Conservation (phyloP, 768 basidiomycete species). For the Polyporus arcularius region DNA sequence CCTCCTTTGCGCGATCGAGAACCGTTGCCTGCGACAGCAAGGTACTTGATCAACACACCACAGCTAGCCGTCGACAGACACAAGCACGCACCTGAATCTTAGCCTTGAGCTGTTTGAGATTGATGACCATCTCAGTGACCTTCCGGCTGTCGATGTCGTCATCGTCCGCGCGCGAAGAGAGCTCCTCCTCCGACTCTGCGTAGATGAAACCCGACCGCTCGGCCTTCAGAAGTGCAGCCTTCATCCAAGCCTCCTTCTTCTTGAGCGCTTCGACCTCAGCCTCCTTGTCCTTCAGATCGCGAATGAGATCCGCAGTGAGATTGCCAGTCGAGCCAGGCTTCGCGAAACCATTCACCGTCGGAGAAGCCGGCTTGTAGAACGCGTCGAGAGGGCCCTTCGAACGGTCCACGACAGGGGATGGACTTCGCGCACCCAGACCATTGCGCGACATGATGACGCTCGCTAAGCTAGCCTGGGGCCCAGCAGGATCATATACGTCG, state of each 20-base stretch:
- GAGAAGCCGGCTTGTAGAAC: conserved; percentile 51
- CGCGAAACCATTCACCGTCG: conserved; percentile 49
- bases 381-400: conserved; percentile 60
- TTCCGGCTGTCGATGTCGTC: conserved; percentile 50
- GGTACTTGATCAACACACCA: neutral
- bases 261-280: conserved; percentile 74
- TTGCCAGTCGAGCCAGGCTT: conserved; percentile 61
- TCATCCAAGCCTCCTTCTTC: conserved; percentile 85
- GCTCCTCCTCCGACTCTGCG: conserved; percentile 48
- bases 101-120: conserved; percentile 86
- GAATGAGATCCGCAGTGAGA: conserved; percentile 71
- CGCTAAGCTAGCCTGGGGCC: conserved; percentile 47
- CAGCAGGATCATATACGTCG: conserved; percentile 30
- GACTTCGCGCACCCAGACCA: conserved; percentile 51
- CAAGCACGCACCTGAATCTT: conserved; percentile 70
- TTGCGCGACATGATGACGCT: conserved; percentile 56
- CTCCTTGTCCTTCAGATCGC: conserved; percentile 83
- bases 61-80: neutral
- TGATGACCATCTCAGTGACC: conserved; percentile 71
- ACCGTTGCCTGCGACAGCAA: conserved; percentile 56
- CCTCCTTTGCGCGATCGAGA: conserved; percentile 71
- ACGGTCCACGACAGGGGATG: conserved; percentile 59
- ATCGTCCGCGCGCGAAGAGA: conserved; percentile 36
- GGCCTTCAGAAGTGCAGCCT: conserved; percentile 74
- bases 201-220: conserved; percentile 77